Evolutionary conservation across 345 rosid genomes (phyloP).

Genomic region (Psidium guajava): DNA sequence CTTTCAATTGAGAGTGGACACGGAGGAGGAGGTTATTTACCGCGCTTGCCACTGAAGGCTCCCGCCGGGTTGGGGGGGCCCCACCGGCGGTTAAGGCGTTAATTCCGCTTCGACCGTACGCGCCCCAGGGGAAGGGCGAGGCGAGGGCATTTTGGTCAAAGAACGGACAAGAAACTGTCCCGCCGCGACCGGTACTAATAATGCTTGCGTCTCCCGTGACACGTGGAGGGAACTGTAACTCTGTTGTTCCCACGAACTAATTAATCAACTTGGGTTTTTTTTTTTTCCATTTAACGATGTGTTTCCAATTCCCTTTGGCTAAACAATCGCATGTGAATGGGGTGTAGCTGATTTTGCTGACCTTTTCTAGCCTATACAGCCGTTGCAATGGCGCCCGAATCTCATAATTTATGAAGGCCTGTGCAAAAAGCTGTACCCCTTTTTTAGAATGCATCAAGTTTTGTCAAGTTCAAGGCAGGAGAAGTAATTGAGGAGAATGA

Average conservation of each 20-base stretch:
- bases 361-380: background rate
- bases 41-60: conserved; percentile 20
- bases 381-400: background rate
- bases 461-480: background rate
- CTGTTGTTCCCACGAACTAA: background rate
- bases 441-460: background rate
- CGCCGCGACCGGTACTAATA: background rate
- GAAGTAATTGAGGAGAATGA: background rate
- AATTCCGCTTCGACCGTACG: conserved; percentile 33
- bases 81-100: conserved; percentile 73
- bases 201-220: background rate
- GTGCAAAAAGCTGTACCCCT: background rate
- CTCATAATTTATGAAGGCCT: background rate
- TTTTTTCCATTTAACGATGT: background rate
- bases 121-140: background rate
- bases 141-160: background rate
- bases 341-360: conserved; percentile 7
- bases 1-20: conserved; percentile 3
- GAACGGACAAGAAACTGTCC: background rate
- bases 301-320: too few species aligned
- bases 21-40: conserved; percentile 23
- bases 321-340: background rate
- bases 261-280: background rate
- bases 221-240: background rate
- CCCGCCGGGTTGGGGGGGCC: conserved; percentile 7